Evolutionary conservation across 2,329 filamentous ascomycete species (phyloP), one percentile per base, ranked within the genome.

Genomic region (Hypoxylon rubiginosum): DNA sequence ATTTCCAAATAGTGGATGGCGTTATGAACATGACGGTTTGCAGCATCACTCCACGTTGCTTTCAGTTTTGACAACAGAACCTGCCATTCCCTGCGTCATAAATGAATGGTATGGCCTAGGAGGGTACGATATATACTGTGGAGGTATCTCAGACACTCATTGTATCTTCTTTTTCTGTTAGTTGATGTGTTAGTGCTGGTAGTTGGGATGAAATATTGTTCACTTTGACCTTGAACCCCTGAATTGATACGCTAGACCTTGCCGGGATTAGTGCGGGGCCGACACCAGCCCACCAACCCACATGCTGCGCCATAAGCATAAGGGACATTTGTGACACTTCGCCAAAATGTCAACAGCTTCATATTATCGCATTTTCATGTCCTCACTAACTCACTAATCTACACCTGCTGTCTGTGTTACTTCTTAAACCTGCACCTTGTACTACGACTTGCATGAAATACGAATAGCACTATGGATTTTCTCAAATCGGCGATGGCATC

Each of bases 401-500:
- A 4, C n/a, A 19, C 5, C 36, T 48, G 9, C 51, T 24, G 32
- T 19, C 2, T 13, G 11, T 21, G 19, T 17, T 8, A 28, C 46
- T 17, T 10, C 7, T 30, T 49, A 15, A 26, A 15, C n/a, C n/a
- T n/a, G n/a, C n/a, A n/a, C n/a, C 19, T 28, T 28, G 46, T 10
- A 30, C 17, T 21, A 53, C 26, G 3, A n/a, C 48, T 55, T 53
- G 51, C 61, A 71, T 69, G 66, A 67, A 34, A 63, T 67, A 65
- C 45, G 6, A 60, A 48, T 52, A 68, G 13, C 34, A 64, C 72
- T 72, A 99, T 99, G 96, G 94, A 99, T 79, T 98, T 98, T 77
- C 88, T 99, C 77, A 98, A 98, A 82, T 98, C 94, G 67, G 96
- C 96, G 56, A 94, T 98, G 77, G 95, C 94, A 49, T 98, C 96